These are phyloP conservation scores for Linanthus parryae DNA, from an alignment of 148 eudicot genomes.

Conservation along the genomic window DNA sequence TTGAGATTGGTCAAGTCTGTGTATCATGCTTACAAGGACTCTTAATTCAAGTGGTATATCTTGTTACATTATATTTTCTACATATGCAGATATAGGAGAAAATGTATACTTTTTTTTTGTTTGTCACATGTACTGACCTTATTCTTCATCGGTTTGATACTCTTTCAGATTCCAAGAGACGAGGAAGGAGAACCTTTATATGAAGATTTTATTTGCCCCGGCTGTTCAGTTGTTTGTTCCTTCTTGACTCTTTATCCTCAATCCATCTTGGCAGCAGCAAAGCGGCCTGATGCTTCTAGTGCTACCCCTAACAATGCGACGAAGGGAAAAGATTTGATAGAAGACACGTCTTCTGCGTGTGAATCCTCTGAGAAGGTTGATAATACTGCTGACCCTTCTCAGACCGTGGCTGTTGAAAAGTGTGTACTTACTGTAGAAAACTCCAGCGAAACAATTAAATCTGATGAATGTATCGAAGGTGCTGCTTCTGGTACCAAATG, in stretches of 20 bases:
- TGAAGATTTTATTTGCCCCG: conserved; percentile 83
- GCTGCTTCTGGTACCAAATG: conserved; percentile 40
- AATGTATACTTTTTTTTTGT: neutral
- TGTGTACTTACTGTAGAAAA: conserved; percentile 20
- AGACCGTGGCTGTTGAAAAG: conserved; percentile 19
- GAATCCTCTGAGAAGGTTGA: conserved; percentile 29
- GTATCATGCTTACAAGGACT: no score
- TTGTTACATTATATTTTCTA: no score
- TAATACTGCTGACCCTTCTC: conserved; percentile 15
- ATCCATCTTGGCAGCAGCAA: conserved; percentile 40
- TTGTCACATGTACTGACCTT: neutral
- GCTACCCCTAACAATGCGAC: conserved; percentile 26
- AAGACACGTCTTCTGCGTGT: conserved; percentile 26
- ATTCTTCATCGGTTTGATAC: neutral
- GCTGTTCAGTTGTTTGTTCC: conserved; percentile 56
- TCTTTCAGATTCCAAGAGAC: conserved; percentile 73
- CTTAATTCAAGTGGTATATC: no score
- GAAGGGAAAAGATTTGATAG: conserved; percentile 51
- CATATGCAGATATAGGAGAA: neutral
- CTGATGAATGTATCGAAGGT: conserved; percentile 24
- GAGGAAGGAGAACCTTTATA: conserved; percentile 81
- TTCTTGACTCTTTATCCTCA: conserved; percentile 71
- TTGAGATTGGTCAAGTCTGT: no score
- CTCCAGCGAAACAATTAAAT: conserved; percentile 13
- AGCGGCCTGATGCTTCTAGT: conserved; percentile 27